A percentile compares a stretch with the other conserved stretches of the same genome.
Evolutionary conservation across 768 basidiomycete species (phyloP).

Genomic region (Inosperma sp.): DNA sequence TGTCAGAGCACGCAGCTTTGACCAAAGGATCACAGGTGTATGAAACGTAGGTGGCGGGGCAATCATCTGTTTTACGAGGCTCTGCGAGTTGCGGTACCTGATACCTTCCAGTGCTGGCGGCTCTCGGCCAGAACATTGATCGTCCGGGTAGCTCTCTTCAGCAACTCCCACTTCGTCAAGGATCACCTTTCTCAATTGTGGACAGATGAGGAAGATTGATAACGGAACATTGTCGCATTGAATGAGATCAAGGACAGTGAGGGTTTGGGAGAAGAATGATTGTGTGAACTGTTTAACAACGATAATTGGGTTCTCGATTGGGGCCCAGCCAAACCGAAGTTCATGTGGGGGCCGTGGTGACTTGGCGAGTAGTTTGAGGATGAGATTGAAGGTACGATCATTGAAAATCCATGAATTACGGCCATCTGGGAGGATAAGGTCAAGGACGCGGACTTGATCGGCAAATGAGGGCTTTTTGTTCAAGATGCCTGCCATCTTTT

Average conservation of each 20-base stretch:
- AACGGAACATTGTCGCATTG: not conserved
- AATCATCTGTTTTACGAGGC: constrained; percentile 8
- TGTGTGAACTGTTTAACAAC: not conserved
- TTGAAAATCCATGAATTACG: not conserved
- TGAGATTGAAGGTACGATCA: not conserved
- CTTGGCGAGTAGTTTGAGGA: not conserved
- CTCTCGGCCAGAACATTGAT: constrained; percentile 3
- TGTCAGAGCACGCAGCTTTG: constrained; percentile 7
- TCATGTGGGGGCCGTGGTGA: too few species aligned
- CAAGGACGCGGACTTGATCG: not conserved
- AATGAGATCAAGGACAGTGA: not conserved
- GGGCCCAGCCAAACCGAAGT: too few species aligned
- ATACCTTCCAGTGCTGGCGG: constrained; percentile 8
- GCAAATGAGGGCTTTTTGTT: not conserved
- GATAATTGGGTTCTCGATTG: too few species aligned
- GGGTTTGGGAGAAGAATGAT: not conserved
- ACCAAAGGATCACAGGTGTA: constrained; percentile 7
- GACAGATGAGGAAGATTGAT: too few species aligned
- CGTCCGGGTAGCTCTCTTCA: not conserved
- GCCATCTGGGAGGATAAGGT: not conserved
- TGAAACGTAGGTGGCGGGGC: not conserved
- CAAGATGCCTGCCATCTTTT: not conserved
- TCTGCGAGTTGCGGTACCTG: too few species aligned
- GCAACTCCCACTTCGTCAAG: constrained; percentile 6
- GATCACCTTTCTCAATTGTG: too few species aligned